These are phyloP conservation scores for Coniochaeta sp. DNA, from an alignment of 2,329 filamentous ascomycete genomes.

Conservation along the genomic window DNA sequence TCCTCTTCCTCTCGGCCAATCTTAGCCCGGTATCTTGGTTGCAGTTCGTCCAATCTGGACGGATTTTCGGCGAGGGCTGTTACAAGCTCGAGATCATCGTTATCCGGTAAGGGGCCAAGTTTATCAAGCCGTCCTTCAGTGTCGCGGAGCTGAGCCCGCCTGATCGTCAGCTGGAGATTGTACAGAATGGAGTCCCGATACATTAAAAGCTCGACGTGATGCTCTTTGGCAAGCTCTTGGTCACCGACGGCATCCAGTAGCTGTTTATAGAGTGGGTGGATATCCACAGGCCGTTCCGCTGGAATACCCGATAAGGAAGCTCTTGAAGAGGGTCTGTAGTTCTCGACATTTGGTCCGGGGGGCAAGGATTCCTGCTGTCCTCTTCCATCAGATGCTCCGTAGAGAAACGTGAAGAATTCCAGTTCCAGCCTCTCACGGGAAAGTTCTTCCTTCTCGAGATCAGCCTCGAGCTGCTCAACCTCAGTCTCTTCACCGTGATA, in stretches of 20 bases:
- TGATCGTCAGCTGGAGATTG: slow-evolving; percentile 21
- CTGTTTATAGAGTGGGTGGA: slow-evolving; percentile 39
- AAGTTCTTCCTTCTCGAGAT: slow-evolving; percentile 10
- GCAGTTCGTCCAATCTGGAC: slow-evolving; percentile 12
- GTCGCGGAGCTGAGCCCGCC: slow-evolving; percentile 10
- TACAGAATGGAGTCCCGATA: slow-evolving; percentile 31
- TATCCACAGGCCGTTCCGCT: slow-evolving; percentile 19
- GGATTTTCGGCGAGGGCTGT: slow-evolving; percentile 14
- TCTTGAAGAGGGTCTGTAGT: slow-evolving; percentile 7
- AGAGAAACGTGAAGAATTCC: slow-evolving; percentile 24
- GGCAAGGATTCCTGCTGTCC: not conserved
- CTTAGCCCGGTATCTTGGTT: slow-evolving; percentile 10
- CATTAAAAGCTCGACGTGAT: slow-evolving; percentile 35
- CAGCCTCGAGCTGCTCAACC: slow-evolving; percentile 24
- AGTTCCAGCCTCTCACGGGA: slow-evolving; percentile 22
- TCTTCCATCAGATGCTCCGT: slow-evolving; percentile 1
- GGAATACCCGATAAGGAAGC: slow-evolving; percentile 19
- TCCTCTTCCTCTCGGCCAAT: slow-evolving; percentile 32
- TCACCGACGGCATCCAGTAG: slow-evolving; percentile 37
- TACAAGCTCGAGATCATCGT: slow-evolving; percentile 28
- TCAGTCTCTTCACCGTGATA: slow-evolving; percentile 27
- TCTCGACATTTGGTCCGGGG: not conserved
- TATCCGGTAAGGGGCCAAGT: slow-evolving; percentile 18
- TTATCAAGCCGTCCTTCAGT: slow-evolving; percentile 4
- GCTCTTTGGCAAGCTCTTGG: slow-evolving; percentile 39